Evolutionary conservation across 75 land plant species (phyloP).

Genomic region (Chamaecyparis obtusa): DNA sequence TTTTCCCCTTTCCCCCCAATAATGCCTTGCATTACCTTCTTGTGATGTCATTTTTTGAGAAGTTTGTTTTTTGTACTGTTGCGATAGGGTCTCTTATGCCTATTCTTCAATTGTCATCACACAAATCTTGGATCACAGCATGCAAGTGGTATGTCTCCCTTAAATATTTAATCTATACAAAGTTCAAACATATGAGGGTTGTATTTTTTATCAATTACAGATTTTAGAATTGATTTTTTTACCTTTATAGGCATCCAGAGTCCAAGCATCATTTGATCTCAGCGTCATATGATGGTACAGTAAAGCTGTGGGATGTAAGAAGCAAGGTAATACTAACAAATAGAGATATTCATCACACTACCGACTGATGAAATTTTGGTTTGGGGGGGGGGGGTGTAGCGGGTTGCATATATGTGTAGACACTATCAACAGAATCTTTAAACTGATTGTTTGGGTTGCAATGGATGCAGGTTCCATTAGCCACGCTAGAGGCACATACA

Average conservation of each 20-base stretch:
- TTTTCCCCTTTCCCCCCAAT: not conserved
- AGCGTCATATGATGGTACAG: slow-evolving; percentile 84
- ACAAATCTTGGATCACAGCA: slow-evolving; percentile 76
- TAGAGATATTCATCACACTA: not conserved
- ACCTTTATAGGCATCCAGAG: slow-evolving; percentile 48
- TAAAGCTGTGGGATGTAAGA: slow-evolving; percentile 93
- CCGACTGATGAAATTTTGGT: not conserved
- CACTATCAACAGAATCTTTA: not conserved
- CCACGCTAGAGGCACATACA: slow-evolving; percentile 60
- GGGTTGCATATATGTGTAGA: not conserved
- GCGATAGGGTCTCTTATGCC: slow-evolving; percentile 71
- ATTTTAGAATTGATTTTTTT: not conserved
- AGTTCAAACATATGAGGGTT: not conserved
- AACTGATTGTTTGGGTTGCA: slow-evolving; percentile 4
- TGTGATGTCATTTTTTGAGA: not conserved
- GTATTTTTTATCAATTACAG: not conserved
- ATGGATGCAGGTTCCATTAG: slow-evolving; percentile 64
- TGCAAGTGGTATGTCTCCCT: slow-evolving; percentile 63
- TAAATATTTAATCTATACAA: not conserved
- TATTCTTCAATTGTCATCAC: slow-evolving; percentile 71
- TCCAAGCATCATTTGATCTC: slow-evolving; percentile 81
- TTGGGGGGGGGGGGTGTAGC: too few relatives aligned
- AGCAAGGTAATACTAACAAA: slow-evolving; percentile 48
- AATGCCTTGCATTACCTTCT: slow-evolving; percentile 3
- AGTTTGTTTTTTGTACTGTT: not conserved